Conservation (phyloP, 2,329 filamentous ascomycete genomes). For the Sarocladium kiliense region DNA sequence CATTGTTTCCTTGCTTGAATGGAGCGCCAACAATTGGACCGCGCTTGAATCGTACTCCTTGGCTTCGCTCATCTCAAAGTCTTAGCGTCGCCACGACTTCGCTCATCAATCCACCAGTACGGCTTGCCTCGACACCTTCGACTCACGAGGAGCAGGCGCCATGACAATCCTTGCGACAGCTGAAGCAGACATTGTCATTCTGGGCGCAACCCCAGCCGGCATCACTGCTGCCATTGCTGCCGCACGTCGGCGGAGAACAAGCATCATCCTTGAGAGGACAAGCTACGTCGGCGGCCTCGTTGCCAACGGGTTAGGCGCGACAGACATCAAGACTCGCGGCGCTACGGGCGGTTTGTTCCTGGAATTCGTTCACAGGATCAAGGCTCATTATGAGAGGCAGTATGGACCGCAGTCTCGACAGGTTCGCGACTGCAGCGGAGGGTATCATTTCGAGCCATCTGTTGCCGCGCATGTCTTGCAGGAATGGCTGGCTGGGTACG, state of each 20-base stretch:
- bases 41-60: too few species aligned
- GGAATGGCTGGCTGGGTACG: neutral
- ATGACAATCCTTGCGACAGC: neutral
- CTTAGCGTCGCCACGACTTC: too few species aligned
- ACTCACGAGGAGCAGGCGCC: too few species aligned
- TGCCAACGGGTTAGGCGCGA: constrained; percentile 4
- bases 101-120: too few species aligned
- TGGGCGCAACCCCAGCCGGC: neutral
- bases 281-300: neutral
- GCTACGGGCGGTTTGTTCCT: constrained; percentile 7
- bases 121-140: too few species aligned
- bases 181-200: neutral
- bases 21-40: too few species aligned
- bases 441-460: constrained; percentile 6
- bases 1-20: too few species aligned
- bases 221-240: constrained; percentile 7
- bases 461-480: neutral
- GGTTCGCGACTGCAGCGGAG: constrained; percentile 3
- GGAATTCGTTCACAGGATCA: constrained; percentile 5
- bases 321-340: constrained; percentile 5
- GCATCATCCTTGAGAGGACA: constrained; percentile 7
- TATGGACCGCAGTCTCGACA: neutral
- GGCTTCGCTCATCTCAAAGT: too few species aligned
- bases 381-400: neutral
- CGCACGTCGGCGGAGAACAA: neutral